Conservation (phyloP, 768 basidiomycete genomes). For the Crassisporium funariophilum region DNA sequence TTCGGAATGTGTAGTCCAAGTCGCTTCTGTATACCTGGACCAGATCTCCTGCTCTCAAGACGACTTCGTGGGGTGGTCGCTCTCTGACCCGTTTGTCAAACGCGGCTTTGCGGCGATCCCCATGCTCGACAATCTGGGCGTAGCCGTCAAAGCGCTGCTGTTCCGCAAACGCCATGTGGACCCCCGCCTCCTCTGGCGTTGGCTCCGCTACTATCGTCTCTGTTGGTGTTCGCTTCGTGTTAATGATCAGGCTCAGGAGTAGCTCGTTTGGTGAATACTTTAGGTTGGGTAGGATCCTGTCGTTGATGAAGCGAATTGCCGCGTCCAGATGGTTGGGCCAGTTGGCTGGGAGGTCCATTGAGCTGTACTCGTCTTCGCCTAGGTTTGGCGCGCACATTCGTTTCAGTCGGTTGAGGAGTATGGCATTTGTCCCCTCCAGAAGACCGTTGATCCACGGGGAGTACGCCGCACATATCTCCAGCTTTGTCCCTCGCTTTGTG, state of each 20-base stretch:
- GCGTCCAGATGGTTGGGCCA: conserved; percentile 36
- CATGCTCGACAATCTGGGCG: conserved; percentile 23
- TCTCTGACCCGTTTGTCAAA: conserved; percentile 23
- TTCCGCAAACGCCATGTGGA: conserved; percentile 30
- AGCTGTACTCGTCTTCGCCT: conserved; percentile 16
- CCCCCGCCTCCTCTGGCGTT: background rate
- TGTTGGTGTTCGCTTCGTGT: conserved; percentile 22
- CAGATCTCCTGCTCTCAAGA: conserved; percentile 28
- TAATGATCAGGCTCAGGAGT: conserved; percentile 29
- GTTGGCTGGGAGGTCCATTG: conserved; percentile 19
- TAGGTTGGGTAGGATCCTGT: conserved; percentile 23
- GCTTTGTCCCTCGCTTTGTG: conserved; percentile 14
- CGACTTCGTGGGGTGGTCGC: conserved; percentile 17
- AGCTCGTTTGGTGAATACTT: conserved; percentile 33
- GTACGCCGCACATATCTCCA: conserved; percentile 30
- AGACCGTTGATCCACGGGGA: conserved; percentile 43
- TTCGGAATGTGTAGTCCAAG: conserved; percentile 27
- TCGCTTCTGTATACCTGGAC: conserved; percentile 31
- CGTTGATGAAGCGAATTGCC: conserved; percentile 26
- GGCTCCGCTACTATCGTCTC: background rate
- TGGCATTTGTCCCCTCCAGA: conserved; percentile 27
- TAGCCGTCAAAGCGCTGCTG: conserved; percentile 34
- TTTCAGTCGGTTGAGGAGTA: conserved; percentile 27
- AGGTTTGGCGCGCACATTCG: conserved; percentile 33
- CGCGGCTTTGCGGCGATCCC: conserved; percentile 20